phyloP scores from a whole-genome alignment of 129 eudicot genomes.

The Cynara cardunculus region DNA sequence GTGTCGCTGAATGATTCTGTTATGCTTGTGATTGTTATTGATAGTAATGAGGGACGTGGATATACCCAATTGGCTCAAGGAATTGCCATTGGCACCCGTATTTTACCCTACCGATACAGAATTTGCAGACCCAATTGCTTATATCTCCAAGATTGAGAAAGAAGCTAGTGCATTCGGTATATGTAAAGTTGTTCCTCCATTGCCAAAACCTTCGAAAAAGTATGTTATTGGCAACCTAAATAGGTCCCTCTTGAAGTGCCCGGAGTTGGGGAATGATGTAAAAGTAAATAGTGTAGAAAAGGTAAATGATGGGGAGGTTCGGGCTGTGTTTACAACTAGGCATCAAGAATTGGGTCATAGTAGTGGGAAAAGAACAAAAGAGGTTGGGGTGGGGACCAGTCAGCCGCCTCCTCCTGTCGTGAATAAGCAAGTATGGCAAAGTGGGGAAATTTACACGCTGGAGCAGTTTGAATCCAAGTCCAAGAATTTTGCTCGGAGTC shows the following conservation, averaged over 20 bases:
- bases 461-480: conserved; percentile 91
- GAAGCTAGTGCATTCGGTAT: conserved; percentile 96
- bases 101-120: conserved; percentile 93
- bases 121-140: conserved; percentile 99
- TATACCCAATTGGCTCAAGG: conserved; percentile 79
- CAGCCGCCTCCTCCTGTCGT: conserved; percentile 16
- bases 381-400: conserved; percentile 20
- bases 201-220: conserved; percentile 80
- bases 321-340: conserved; percentile 84
- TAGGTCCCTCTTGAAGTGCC: conserved; percentile 66
- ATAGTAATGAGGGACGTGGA: conserved; percentile 68
- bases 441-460: conserved; percentile 86
- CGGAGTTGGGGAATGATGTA: conserved; percentile 63
- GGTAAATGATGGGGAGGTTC: conserved; percentile 34
- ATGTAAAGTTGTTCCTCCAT: conserved; percentile 91
- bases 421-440: conserved; percentile 96
- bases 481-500: conserved; percentile 61
- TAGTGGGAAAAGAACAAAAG: conserved; percentile 47
- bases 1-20: conserved; percentile 24
- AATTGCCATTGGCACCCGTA: conserved; percentile 91
- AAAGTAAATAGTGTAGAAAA: conserved; percentile 18
- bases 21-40: conserved; percentile 30
- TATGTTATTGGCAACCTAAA: conserved; percentile 67
- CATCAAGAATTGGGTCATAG: conserved; percentile 77
- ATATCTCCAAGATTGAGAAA: conserved; percentile 93